These are phyloP conservation scores for Barnettozyma pratensis DNA, from an alignment of 805 yeast species.

Conservation along the genomic window DNA sequence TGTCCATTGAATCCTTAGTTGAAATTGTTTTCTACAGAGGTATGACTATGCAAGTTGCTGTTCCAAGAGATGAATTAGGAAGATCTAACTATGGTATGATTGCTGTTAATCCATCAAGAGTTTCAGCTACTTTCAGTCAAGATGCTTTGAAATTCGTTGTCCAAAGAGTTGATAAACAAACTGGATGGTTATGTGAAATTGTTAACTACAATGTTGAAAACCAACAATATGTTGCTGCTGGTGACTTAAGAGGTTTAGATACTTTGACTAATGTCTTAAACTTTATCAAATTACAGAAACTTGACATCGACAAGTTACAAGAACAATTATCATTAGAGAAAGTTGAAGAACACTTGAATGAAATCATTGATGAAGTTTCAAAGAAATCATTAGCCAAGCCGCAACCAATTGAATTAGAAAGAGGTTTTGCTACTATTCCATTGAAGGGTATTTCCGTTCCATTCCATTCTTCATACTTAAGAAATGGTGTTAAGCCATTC, in stretches of 20 bases:
- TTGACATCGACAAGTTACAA: conserved; percentile 85
- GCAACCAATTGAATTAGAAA: conserved; percentile 94
- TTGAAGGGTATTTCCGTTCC: conserved; percentile 99
- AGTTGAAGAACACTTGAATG: conserved; percentile 82
- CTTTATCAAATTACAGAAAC: conserved; percentile 88
- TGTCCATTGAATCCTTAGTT: conserved; percentile 96
- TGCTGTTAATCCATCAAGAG: conserved; percentile 96
- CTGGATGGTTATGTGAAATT: conserved; percentile 94
- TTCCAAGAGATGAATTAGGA: conserved; percentile 91
- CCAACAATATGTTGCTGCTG: conserved; percentile 98
- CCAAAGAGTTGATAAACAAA: conserved; percentile 75
- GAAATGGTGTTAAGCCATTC: conserved; percentile 99
- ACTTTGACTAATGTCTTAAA: conserved; percentile 90
- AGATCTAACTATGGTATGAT: conserved; percentile 99
- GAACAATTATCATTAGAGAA: conserved; percentile 79
- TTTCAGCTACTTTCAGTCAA: conserved; percentile 82
- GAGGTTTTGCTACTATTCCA: conserved; percentile 98
- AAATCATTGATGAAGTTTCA: conserved; percentile 82
- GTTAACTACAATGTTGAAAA: conserved; percentile 98
- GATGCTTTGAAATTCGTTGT: conserved; percentile 93
- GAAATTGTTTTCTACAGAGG: conserved; percentile 99
- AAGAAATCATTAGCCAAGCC: conserved; percentile 80
- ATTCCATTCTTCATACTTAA: conserved; percentile 97
- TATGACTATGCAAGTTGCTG: conserved; percentile 99
- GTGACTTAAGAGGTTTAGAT: conserved; percentile 94